phyloP scores from a whole-genome alignment of 345 rosid genomes.

The Euphorbia lathyris region DNA sequence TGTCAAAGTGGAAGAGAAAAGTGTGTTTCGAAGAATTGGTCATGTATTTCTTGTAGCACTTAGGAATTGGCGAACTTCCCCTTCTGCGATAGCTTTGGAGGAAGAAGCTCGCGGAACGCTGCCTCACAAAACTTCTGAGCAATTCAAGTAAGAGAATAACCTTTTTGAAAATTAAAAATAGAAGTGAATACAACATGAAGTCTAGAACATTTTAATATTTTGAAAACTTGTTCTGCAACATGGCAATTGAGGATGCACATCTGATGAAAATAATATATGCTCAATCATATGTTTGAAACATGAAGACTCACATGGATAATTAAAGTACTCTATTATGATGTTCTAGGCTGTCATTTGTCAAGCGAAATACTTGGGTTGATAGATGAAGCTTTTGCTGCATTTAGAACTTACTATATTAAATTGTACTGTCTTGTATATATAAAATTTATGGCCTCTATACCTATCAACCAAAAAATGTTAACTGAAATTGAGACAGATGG shows the following conservation, averaged over 20 bases:
- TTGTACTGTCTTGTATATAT: no score
- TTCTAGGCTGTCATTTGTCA: not conserved
- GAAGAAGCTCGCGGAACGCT: conserved; percentile 13
- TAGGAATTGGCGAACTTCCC: conserved; percentile 14
- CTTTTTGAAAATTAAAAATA: not conserved
- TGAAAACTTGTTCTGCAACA: no score
- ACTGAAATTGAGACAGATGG: no score
- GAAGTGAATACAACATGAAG: not conserved
- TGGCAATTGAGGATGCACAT: not conserved
- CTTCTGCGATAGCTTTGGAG: conserved; percentile 17
- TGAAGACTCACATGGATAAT: not conserved
- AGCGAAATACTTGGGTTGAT: no score
- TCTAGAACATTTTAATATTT: not conserved
- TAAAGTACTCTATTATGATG: not conserved
- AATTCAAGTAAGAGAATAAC: conserved; percentile 24
- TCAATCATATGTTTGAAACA: not conserved
- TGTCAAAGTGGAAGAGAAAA: conserved; percentile 13
- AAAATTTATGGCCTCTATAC: no score
- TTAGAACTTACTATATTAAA: no score
- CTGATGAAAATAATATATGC: not conserved
- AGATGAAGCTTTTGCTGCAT: no score
- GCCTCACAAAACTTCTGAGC: conserved; percentile 5
- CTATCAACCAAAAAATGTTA: no score
- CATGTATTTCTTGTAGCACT: conserved; percentile 15
- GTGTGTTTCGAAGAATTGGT: conserved; percentile 22